These are phyloP conservation scores for Hymenoscyphus scutula DNA, from an alignment of 2,329 filamentous ascomycete species.

Conservation along the genomic window DNA sequence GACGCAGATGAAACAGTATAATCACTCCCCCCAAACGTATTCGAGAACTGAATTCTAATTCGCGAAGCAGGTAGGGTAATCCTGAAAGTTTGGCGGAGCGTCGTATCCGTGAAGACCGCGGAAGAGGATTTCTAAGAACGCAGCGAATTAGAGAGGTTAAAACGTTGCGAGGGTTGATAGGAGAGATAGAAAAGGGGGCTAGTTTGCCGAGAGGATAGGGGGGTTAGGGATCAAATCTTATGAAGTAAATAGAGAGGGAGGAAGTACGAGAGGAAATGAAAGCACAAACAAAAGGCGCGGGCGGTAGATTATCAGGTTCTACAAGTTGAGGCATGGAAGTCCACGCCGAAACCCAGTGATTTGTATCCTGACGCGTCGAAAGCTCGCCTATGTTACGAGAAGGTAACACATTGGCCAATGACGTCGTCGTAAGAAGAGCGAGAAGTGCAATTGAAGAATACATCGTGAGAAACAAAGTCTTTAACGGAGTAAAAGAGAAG, in stretches of 20 bases:
- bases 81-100: constrained; percentile 22
- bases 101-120: constrained; percentile 16
- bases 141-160: no score
- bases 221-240: background rate
- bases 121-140: background rate
- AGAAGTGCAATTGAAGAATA: background rate
- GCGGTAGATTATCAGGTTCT: constrained; percentile 20
- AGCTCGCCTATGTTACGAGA: background rate
- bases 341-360: constrained; percentile 23
- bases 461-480: background rate
- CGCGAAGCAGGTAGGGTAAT: constrained; percentile 13
- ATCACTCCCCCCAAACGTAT: constrained; percentile 18
- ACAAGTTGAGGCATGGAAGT: constrained; percentile 26
- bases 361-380: background rate
- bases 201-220: constrained; percentile 1
- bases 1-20: constrained; percentile 5
- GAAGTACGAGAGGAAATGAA: background rate
- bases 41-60: constrained; percentile 23
- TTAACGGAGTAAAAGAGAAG: background rate
- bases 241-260: no score
- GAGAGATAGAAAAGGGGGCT: no score
- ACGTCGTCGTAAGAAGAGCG: background rate
- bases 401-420: background rate
- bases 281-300: constrained; percentile 16
- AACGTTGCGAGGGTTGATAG: no score